Evolutionary conservation across 1,139 yeast species (phyloP), one percentile per base, ranked within the genome.

Genomic region (Hanseniaspora uvarum): DNA sequence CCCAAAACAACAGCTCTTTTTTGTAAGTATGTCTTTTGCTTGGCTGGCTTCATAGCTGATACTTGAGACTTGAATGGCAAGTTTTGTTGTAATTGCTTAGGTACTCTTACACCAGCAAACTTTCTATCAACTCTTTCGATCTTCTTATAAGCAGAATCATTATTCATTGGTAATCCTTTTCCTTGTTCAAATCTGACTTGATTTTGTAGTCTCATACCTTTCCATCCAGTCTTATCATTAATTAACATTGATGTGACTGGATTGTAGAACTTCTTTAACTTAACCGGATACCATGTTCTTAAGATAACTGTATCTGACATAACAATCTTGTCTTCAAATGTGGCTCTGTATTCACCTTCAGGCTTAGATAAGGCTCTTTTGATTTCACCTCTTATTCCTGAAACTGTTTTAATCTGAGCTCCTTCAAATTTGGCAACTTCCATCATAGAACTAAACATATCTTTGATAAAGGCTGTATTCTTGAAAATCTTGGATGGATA

Each of bases 361-460:
- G 97, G 96, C 61, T 85, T 85, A 7, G 95, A 79, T 58, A 94
- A 73, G 0, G 97, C 98, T 60, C 96, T 77, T 67, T 94, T 94
- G 61, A 94, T 89, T 68, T 94, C 98, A 67, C 99, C 99, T 62
- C 98, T 75, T 57, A 94, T 87, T 56, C 99, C 98, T 3, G 96
- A 86, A 5, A 94, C 98, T 0, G 98, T 92, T 68, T 89, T 83
- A 64, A 94, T 86, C 43, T 89, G 83, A 0, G 98, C 98, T 56
- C 99, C 99, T 72, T 94, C 98, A 65, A 94, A 94, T 67, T 89
- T 86, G 46, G 97, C 97, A 56, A 89, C 96, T 70, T 94, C 99
- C 69, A 94, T 75, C 0, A 95, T 77, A 56, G 94, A 83, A 28
- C 83, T 76, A 67, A 94, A 94, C 99, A 94, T 94, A 64, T 89